Evolutionary conservation across 169 alveolate genomes (phyloP), one percentile per base, ranked within the genome.

Genomic region (Eimeria tenella): DNA sequence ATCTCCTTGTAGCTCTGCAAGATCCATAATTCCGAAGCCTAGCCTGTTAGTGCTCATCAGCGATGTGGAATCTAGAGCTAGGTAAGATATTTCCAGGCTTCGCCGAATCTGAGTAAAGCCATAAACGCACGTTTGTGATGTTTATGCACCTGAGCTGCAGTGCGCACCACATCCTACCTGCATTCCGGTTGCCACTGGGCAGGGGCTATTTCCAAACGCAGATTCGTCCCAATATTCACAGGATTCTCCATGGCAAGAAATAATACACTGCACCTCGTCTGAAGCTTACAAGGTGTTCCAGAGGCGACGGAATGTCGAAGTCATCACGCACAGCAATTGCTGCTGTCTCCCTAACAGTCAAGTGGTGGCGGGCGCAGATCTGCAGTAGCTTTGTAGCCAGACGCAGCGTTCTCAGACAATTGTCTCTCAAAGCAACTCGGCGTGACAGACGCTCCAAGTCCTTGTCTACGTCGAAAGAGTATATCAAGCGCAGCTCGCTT

Each of bases 371-470:
- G 31, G 99, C 97, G 68, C 98, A 98, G 21, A 96, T 96, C 83
- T 97, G 98, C 75, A 98, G 93, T 75, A 98, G 95, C 31, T 98
- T 91, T 31, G 98, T 97, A 49, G 99, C 95, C 62, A 98, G 99
- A 11, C 98, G 93, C 98, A 98, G 97, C 42, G 99, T 98, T 58
- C 99, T 81, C 90, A 98, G 97, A 90, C 99, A 98, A 89, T 98
- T 99, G 73, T 96, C 97, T 73, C 99, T 95, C 86, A 68, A 49
- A 21, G 75, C 90, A n/a, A 82, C 90, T 31, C 97, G 97, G 79
- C 97, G 95, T 58, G 96, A 94, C 58, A 98, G 95, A 62, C 98
- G 95, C 82, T 97, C 98, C 31, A 98, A 98, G 94, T 98, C 99
- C 81, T 96, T 97, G 81, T 98, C 99, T 1, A 98, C 98, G 94